These are phyloP conservation scores for Arabidopsis lyrata DNA, from an alignment of 441 rosid genomes.

Conservation along the genomic window DNA sequence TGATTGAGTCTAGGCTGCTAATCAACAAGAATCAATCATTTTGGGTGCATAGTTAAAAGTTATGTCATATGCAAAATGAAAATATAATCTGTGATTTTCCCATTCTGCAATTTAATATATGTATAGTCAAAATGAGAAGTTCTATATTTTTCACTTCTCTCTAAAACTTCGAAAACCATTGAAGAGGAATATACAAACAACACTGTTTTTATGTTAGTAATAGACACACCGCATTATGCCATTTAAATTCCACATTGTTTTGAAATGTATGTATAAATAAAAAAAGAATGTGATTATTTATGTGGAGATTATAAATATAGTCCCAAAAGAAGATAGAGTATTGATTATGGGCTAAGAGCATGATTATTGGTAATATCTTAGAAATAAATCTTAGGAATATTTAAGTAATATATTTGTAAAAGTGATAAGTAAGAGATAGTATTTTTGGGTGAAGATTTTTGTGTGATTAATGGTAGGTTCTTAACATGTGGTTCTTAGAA, in stretches of 20 bases:
- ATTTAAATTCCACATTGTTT: neutral
- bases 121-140: neutral
- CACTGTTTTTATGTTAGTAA: no score
- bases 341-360: neutral
- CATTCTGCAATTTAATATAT: neutral
- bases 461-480: no score
- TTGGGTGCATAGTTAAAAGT: neutral
- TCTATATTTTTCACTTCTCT: neutral
- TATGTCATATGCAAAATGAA: neutral
- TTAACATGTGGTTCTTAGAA: no score
- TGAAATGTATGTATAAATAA: neutral
- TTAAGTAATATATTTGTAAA: no score
- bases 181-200: neutral
- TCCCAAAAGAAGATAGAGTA: constrained; percentile 9
- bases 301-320: neutral
- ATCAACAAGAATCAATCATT: neutral
- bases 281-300: neutral
- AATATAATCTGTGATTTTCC: neutral
- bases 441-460: no score
- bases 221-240: neutral
- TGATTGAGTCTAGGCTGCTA: neutral
- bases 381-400: no score
- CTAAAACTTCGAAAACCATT: neutral
- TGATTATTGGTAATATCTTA: no score
- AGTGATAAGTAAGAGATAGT: no score